Conservation (phyloP, 2,329 filamentous ascomycete genomes). For the Elsinoe batatas region DNA sequence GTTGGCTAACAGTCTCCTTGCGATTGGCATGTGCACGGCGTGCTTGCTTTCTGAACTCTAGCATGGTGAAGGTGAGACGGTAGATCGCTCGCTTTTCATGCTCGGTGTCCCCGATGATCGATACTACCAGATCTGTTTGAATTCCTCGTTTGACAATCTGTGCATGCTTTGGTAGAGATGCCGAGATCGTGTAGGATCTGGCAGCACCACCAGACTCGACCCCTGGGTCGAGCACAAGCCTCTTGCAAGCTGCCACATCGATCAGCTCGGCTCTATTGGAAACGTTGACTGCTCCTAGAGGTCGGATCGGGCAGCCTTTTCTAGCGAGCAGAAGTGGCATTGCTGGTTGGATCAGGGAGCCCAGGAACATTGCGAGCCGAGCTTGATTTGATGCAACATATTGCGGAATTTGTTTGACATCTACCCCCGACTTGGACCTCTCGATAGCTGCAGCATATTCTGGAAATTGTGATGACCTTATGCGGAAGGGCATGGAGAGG, state of each 20-base stretch:
- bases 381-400: background rate
- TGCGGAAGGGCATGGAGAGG: background rate
- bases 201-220: background rate
- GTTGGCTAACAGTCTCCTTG: no score
- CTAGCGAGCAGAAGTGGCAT: conserved; percentile 3
- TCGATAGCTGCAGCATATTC: background rate
- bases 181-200: background rate
- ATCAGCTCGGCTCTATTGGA: background rate
- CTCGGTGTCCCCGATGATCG: background rate
- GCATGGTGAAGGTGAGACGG: background rate
- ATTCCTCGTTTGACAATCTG: background rate
- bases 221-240: background rate
- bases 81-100: background rate
- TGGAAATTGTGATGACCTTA: background rate
- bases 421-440: background rate
- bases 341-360: background rate
- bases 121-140: background rate
- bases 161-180: background rate
- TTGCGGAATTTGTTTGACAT: background rate
- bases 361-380: background rate
- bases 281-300: conserved; percentile 3
- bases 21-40: background rate
- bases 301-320: background rate
- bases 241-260: background rate
- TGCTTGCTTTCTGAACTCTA: background rate